Evolutionary conservation across 169 alveolate genomes (phyloP).

Genomic region (Babesia microti): DNA sequence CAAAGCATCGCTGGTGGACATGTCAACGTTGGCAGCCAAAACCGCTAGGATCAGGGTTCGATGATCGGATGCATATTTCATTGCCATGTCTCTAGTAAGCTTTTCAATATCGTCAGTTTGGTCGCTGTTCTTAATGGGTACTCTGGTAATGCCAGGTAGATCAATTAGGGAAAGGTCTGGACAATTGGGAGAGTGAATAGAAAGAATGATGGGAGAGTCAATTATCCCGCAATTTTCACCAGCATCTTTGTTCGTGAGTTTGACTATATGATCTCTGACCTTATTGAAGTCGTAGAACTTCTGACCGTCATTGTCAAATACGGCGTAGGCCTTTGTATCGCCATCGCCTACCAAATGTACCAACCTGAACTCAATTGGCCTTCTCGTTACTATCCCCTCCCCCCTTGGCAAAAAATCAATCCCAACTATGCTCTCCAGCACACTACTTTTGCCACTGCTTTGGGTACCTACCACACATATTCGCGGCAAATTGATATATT

Average conservation of each 20-base stretch:
- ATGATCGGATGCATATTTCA: constrained; percentile 85
- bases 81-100: constrained; percentile 85
- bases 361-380: constrained; percentile 94
- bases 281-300: constrained; percentile 79
- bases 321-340: constrained; percentile 46
- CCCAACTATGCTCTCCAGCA: constrained; percentile 94
- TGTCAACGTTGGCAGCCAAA: constrained; percentile 94
- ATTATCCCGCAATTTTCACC: constrained; percentile 89
- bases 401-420: constrained; percentile 94
- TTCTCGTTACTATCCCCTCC: constrained; percentile 94
- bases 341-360: constrained; percentile 73
- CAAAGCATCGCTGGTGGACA: constrained; percentile 94
- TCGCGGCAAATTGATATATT: constrained; percentile 77
- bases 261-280: constrained; percentile 79
- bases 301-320: constrained; percentile 59
- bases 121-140: constrained; percentile 89
- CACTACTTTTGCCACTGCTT: constrained; percentile 79
- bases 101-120: constrained; percentile 89
- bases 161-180: constrained; percentile 96
- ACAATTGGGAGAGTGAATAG: constrained; percentile 86
- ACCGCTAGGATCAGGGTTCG: constrained; percentile 92
- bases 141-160: constrained; percentile 97
- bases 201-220: constrained; percentile 91
- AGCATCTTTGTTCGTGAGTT: constrained; percentile 76
- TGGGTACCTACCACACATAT: constrained; percentile 78